Percentiles rank a stretch among this genome's conserved stretches.
Evolutionary conservation across 805 yeast genomes (phyloP).

Genomic region (Blastobotrys muscicola): DNA sequence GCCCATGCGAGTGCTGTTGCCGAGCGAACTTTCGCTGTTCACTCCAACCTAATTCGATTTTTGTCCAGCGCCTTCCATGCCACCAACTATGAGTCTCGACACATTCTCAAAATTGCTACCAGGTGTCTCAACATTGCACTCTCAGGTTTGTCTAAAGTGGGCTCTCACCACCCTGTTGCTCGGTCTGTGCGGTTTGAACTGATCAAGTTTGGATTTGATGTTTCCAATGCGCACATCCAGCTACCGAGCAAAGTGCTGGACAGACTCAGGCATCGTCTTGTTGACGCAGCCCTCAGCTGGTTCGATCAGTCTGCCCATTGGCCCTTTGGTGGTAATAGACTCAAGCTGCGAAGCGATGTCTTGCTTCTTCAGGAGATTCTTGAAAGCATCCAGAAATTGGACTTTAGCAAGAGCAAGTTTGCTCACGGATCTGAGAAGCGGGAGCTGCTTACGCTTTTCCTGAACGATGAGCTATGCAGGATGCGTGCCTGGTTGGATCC

Average conservation of each 20-base stretch:
- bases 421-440: conserved; percentile 33
- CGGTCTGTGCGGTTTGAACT: conserved; percentile 68
- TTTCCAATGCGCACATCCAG: conserved; percentile 46
- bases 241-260: conserved; percentile 38
- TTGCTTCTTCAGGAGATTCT: conserved; percentile 47
- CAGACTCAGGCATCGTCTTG: conserved; percentile 40
- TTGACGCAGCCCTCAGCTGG: conserved; percentile 72
- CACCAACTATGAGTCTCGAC: conserved; percentile 59
- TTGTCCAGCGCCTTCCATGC: conserved; percentile 75
- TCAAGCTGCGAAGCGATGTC: conserved; percentile 63
- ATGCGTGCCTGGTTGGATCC: conserved; percentile 74
- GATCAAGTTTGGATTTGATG: conserved; percentile 55
- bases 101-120: conserved; percentile 59
- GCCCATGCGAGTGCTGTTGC: conserved; percentile 43
- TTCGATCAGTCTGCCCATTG: conserved; percentile 51
- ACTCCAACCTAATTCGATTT: conserved; percentile 55
- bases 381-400: conserved; percentile 21
- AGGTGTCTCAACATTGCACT: conserved; percentile 35
- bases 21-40: conserved; percentile 50
- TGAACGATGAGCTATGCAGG: conserved; percentile 66
- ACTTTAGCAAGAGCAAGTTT: conserved; percentile 7
- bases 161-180: conserved; percentile 78
- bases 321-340: conserved; percentile 79
- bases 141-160: conserved; percentile 44
- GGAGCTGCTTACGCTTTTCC: conserved; percentile 47